Evolutionary conservation across 2,329 filamentous ascomycete species (phyloP), one percentile per base, ranked within the genome.

Genomic region (Aspergillus neotritici): DNA sequence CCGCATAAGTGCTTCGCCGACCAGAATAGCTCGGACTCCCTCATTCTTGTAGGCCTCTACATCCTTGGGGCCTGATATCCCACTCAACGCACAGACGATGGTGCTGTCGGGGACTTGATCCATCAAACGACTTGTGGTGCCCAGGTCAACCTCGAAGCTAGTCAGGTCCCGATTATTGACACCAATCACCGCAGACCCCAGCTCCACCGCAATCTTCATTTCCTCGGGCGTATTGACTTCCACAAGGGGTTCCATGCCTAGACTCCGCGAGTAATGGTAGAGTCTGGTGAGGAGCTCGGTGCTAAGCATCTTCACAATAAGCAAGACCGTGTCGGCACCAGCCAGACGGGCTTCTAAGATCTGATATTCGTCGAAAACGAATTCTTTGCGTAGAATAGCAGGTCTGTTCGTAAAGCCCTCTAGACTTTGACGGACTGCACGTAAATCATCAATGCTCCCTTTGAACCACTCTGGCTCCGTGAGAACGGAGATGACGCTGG

Each of bases 381-480:
- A 98, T 57, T 98, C 93, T 63, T 98, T 98, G 16, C 94, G 83
- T 25, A 98, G 72, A 10, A 98, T 79, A 2, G 91, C 94, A 3
- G 93, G 94, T 40, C 93, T 79, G 63, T 96, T 94, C 1, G 87
- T 84, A 83, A 98, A 89, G 10, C 86, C 84, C 56, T 89, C 81
- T n/a, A 98, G 72, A 37, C 87, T 89, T 65, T 91, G 86, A 34
- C 93, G 82, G 25, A 97, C 93, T 29, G 84, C 82, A 47, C 86
- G 81, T 41, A 98, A 72, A 63, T 98, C 93, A 46, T 98, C 91
- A 48, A 98, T 90, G 66, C 86, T 94, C 37, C 93, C 93, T 70
- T 96, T 97, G 75, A 98, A 98, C 93, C 93, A 98, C 61, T 97
- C 86, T 0, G 94, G 93, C 68, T 98, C 93, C 0, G 93, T 98